Percentiles rank a stretch among this genome's conserved stretches.
Evolutionary conservation across 192 early-diverging fungal genomes (phyloP).

Genomic region (Backusella morwellensis): DNA sequence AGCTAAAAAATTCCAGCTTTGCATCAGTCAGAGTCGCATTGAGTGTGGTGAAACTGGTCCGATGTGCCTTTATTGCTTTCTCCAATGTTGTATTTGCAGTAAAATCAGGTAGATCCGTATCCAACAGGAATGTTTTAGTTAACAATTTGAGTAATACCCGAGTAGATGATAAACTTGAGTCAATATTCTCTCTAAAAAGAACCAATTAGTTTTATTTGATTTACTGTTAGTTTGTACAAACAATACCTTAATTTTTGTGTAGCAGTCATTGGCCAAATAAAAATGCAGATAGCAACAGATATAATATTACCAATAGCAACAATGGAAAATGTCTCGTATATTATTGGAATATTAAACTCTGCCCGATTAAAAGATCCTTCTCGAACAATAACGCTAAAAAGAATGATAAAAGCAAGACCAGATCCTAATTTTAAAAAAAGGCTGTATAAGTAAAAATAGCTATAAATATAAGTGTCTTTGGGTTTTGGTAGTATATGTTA

Average conservation of each 20-base stretch:
- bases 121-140: constrained; percentile 60
- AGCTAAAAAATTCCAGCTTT: constrained; percentile 46
- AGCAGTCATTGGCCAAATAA: constrained; percentile 50
- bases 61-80: constrained; percentile 54
- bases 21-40: constrained; percentile 49
- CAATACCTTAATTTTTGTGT: constrained; percentile 45
- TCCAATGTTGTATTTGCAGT: constrained; percentile 51
- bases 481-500: constrained; percentile 11
- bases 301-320: constrained; percentile 40
- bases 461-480: neutral
- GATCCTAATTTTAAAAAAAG: constrained; percentile 14
- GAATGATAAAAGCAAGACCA: constrained; percentile 49
- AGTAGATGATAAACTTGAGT: constrained; percentile 52
- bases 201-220: neutral
- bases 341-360: constrained; percentile 35
- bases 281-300: constrained; percentile 35
- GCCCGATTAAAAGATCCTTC: constrained; percentile 36
- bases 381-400: constrained; percentile 40
- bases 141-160: constrained; percentile 55
- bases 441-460: neutral
- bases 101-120: constrained; percentile 48
- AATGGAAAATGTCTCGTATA: constrained; percentile 37
- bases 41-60: constrained; percentile 54
- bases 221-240: neutral
- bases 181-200: constrained; percentile 37